A percentile compares a stretch with the other conserved stretches of the same genome.
Evolutionary conservation across 176 grass and related monocot genomes (phyloP).

Genomic region (Puccinellia tenuiflora): DNA sequence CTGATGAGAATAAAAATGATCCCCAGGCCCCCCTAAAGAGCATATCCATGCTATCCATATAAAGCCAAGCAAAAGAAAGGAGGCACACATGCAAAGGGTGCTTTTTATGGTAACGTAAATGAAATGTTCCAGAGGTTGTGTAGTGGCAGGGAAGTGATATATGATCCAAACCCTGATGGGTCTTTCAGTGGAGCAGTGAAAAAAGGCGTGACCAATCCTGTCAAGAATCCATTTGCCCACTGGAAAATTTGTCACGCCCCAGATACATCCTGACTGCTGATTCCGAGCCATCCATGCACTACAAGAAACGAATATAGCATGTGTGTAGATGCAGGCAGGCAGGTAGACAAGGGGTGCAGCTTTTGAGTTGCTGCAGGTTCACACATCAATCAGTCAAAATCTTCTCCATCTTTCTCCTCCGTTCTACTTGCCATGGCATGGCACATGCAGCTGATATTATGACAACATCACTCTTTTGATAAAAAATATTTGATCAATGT

Average conservation of each 20-base stretch:
- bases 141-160: constrained; percentile 50
- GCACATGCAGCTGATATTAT: constrained; percentile 11
- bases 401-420: constrained; percentile 22
- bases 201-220: constrained; percentile 52
- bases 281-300: constrained; percentile 31
- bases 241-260: constrained; percentile 32
- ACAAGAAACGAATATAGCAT: constrained; percentile 45
- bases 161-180: constrained; percentile 36
- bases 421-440: constrained; percentile 14
- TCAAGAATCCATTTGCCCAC: constrained; percentile 32
- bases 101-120: constrained; percentile 70
- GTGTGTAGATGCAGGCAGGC: constrained; percentile 30
- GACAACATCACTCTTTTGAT: constrained; percentile 23
- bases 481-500: neutral
- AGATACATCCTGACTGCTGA: constrained; percentile 30
- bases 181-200: constrained; percentile 69
- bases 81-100: constrained; percentile 34
- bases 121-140: constrained; percentile 26
- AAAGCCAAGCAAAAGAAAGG: constrained; percentile 53
- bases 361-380: constrained; percentile 39
- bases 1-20: constrained; percentile 48
- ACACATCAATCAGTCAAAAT: constrained; percentile 46
- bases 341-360: constrained; percentile 22
- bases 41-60: constrained; percentile 54
- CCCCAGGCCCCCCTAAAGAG: constrained; percentile 18